Percentiles rank a stretch among this genome's conserved stretches.
Conservation (phyloP, 1,284 basidiomycete species). For the Fomes fomentarius region DNA sequence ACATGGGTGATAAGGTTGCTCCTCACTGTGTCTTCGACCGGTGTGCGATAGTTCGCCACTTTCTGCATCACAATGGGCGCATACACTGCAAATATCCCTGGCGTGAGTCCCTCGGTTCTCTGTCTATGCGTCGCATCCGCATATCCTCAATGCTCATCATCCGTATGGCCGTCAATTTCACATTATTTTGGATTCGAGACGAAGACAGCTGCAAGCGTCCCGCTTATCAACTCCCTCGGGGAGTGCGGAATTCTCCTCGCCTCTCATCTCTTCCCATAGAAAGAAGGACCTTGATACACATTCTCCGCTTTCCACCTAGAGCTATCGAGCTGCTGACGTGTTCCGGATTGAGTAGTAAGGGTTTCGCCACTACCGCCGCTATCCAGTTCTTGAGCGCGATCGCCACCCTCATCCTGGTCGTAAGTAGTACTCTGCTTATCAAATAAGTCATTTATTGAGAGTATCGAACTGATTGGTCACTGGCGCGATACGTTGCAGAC, state of each 20-base stretch:
- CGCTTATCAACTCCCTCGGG: slow-evolving; percentile 77
- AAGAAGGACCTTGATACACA: slow-evolving; percentile 67
- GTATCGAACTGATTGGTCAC: neutral
- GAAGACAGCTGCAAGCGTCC: slow-evolving; percentile 74
- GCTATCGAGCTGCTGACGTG: neutral
- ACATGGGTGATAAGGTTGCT: slow-evolving; percentile 43
- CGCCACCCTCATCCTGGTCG: slow-evolving; percentile 54
- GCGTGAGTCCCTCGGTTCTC: slow-evolving; percentile 51
- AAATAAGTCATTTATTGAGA: neutral
- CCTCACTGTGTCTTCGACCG: slow-evolving; percentile 44
- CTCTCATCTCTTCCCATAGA: slow-evolving; percentile 68
- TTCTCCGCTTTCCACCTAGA: slow-evolving; percentile 24
- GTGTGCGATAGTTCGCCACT: slow-evolving; percentile 63
- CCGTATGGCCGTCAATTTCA: slow-evolving; percentile 44
- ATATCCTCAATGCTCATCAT: neutral
- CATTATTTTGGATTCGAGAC: slow-evolving; percentile 81
- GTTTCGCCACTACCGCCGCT: slow-evolving; percentile 63
- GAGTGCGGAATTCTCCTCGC: slow-evolving; percentile 77
- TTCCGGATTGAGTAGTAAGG: slow-evolving; percentile 50
- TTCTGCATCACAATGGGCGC: slow-evolving; percentile 73
- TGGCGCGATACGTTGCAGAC: neutral
- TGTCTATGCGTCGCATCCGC: neutral
- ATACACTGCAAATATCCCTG: slow-evolving; percentile 70
- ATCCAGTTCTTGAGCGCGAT: slow-evolving; percentile 60
- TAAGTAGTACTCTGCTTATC: slow-evolving; percentile 26